phyloP scores from a whole-genome alignment of 768 basidiomycete genomes.

The Hortiboletus flavorubellus region DNA sequence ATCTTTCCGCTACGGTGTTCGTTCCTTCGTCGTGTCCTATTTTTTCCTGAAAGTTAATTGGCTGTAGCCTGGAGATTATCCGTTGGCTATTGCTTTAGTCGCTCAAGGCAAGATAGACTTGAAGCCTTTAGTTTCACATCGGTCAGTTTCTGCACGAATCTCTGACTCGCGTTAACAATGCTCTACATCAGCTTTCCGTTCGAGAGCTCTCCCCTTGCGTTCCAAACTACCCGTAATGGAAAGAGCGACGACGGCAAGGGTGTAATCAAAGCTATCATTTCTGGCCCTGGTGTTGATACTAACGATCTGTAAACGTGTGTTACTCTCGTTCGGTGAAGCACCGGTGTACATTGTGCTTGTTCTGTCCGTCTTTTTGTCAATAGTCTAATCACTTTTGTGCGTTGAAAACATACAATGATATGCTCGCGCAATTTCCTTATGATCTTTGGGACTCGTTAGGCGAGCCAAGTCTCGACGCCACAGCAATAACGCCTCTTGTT shows the following conservation, averaged over 20 bases:
- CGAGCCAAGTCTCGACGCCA: no score
- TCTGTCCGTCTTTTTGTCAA: neutral
- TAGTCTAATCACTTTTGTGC: neutral
- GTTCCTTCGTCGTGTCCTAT: constrained; percentile 19
- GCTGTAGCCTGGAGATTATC: constrained; percentile 75
- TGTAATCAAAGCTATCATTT: constrained; percentile 88
- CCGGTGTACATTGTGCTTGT: neutral
- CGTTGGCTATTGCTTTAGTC: constrained; percentile 79
- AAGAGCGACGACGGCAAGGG: constrained; percentile 84
- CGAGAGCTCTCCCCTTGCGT: constrained; percentile 72
- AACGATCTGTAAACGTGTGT: constrained; percentile 35
- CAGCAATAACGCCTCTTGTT: neutral
- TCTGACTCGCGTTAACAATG: neutral
- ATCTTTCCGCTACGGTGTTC: constrained; percentile 87
- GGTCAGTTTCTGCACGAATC: constrained; percentile 39
- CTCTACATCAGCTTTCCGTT: constrained; percentile 58
- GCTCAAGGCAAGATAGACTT: constrained; percentile 80
- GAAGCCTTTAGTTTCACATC: constrained; percentile 85
- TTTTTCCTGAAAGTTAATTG: neutral
- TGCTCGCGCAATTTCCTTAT: no score
- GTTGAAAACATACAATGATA: neutral
- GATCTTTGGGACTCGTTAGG: neutral
- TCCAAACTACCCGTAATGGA: constrained; percentile 75
- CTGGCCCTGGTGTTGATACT: constrained; percentile 63
- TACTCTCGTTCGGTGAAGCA: neutral